Conservation (phyloP, 495 filamentous ascomycete genomes). For the Tricharina praecox region DNA sequence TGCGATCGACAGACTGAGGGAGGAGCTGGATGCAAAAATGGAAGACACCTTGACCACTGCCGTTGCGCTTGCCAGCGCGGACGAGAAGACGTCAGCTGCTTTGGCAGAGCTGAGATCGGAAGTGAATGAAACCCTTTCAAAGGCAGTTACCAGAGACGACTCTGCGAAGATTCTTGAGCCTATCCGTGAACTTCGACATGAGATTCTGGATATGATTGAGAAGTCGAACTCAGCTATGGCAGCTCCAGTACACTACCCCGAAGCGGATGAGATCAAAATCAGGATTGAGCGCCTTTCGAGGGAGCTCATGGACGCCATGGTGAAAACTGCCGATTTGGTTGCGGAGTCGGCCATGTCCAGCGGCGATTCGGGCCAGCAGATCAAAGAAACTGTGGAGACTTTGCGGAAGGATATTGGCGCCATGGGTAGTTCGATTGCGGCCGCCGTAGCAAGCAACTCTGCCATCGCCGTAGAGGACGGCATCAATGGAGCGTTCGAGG, state of each 20-base stretch:
- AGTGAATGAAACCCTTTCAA: slow-evolving; percentile 19
- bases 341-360: slow-evolving; percentile 12
- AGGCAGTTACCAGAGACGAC: slow-evolving; percentile 36
- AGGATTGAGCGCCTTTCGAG: slow-evolving; percentile 29
- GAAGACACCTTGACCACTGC: slow-evolving; percentile 19
- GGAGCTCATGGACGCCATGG: slow-evolving; percentile 55
- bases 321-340: slow-evolving; percentile 36
- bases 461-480: slow-evolving; percentile 46
- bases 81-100: slow-evolving; percentile 17
- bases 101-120: slow-evolving; percentile 16
- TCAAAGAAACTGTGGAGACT: slow-evolving; percentile 15
- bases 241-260: slow-evolving; percentile 51
- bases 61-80: slow-evolving; percentile 10
- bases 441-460: slow-evolving; percentile 13
- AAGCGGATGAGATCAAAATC: slow-evolving; percentile 43
- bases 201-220: slow-evolving; percentile 33
- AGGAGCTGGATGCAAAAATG: slow-evolving; percentile 15
- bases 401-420: slow-evolving; percentile 18
- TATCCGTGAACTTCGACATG: slow-evolving; percentile 48
- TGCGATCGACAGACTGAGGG: slow-evolving; percentile 15
- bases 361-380: slow-evolving; percentile 11
- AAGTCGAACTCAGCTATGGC: slow-evolving; percentile 52
- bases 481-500: slow-evolving; percentile 48
- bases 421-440: slow-evolving; percentile 19
- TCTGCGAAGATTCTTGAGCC: slow-evolving; percentile 44